Base-by-base conservation (phyloP, 345 rosid species). In the Populus ilicifolia region DNA sequence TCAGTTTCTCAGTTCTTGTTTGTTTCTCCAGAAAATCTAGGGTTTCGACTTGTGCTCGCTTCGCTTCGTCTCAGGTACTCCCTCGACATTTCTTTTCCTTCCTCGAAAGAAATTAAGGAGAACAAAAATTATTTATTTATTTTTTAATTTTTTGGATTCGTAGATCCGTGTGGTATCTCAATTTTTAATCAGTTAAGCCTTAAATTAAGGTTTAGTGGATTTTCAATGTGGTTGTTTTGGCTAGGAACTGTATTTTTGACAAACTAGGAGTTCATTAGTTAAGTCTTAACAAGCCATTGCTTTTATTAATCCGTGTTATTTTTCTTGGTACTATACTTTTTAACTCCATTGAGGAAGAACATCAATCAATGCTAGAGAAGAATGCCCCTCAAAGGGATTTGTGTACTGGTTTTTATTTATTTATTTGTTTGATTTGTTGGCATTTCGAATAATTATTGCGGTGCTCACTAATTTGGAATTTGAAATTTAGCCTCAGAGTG, bases 1-100 rank as follows among this genome's bases (percentile, higher is more conserved):
- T 77, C 81, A 80, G 83, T 29, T 82, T 83, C 73, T 9, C 65
- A 23, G 12, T 79, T 79, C 25, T 38, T 48, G 2, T 70, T 72
- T 48, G 46, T 70, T 67, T 83, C 62, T 17, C 63, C 63, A 52
- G 71, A 54, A 54, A 72, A 59, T 59, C 43, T 81, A 78, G 79
- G 81, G 71, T 81, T 80, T 71, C 5, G 21, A 20, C 16, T 67
- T 33, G 23, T 64, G 21, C 50, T 68, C 20, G 67, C 63, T 56
- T 52, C 12, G 36, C 63, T 56, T 52, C 12, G 36, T 35, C 62
- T 71, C 76, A 67, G 73, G 78, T 54, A 66, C 74, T 65, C 70
- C 5, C 56, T 76, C 33, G 6, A 23, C 46, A 13, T 1, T 12
- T 17, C 23, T 20, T 65, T 13, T 14, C 16, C 23, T 8, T 46